These are phyloP conservation scores for Pythium phragmiticola DNA, from an alignment of 352 stramenopile genomes.

Conservation along the genomic window DNA sequence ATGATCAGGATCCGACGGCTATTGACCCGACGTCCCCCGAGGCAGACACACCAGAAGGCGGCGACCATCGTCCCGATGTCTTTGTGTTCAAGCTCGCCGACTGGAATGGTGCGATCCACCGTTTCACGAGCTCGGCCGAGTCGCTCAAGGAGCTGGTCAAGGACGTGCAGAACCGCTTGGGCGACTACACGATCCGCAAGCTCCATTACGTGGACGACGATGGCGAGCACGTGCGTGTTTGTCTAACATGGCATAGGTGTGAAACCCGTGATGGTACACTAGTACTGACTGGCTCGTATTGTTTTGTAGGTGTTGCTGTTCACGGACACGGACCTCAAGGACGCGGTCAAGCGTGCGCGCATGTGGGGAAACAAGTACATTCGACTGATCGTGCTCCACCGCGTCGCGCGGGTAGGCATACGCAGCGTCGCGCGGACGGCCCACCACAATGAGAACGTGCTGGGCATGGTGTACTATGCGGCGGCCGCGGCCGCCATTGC, in stretches of 20 bases:
- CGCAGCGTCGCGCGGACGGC: conserved; percentile 23
- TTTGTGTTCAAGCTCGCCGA: conserved; percentile 88
- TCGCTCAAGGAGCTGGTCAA: conserved; percentile 66
- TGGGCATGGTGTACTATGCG: conserved; percentile 81
- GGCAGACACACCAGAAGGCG: neutral
- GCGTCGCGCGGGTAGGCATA: conserved; percentile 32
- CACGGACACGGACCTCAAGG: conserved; percentile 76
- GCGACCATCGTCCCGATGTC: conserved; percentile 36
- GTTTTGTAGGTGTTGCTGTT: conserved; percentile 64
- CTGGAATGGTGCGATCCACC: conserved; percentile 79
- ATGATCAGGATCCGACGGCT: conserved; percentile 14
- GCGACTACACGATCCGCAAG: conserved; percentile 71
- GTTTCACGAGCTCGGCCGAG: conserved; percentile 81
- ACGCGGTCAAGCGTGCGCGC: conserved; percentile 70
- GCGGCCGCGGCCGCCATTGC: conserved; percentile 73
- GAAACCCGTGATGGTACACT: neutral
- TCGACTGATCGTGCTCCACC: conserved; percentile 61
- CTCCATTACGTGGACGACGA: conserved; percentile 86
- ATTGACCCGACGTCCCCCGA: conserved; percentile 28
- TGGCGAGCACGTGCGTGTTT: conserved; percentile 55
- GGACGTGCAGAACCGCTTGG: conserved; percentile 71
- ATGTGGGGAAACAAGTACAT: conserved; percentile 87
- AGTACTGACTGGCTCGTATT: neutral
- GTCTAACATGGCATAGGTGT: too few species aligned
- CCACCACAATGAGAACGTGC: conserved; percentile 46